These are phyloP conservation scores for Alternaria sp. DNA, from an alignment of 2,329 filamentous ascomycete species.

Conservation along the genomic window DNA sequence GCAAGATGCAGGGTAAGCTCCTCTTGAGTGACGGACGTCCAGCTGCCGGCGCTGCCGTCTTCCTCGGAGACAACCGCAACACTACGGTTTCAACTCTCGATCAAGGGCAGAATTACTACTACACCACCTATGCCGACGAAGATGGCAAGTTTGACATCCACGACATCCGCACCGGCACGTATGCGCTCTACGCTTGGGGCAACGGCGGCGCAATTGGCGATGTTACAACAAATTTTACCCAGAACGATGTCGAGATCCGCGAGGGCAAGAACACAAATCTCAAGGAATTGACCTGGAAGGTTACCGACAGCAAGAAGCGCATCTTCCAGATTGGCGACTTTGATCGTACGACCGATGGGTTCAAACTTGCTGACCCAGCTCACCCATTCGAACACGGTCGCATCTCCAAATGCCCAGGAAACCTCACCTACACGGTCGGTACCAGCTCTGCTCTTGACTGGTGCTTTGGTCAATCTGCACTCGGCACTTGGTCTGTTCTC, in stretches of 20 bases:
- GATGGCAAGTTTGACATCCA: conserved; percentile 56
- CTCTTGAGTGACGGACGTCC: conserved; percentile 59
- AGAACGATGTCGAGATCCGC: conserved; percentile 53
- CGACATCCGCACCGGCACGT: conserved; percentile 56
- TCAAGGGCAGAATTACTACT: conserved; percentile 60
- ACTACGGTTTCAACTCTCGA: conserved; percentile 57
- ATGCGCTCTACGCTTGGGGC: conserved; percentile 61
- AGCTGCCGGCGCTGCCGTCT: conserved; percentile 59
- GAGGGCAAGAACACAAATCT: conserved; percentile 49
- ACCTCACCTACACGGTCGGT: conserved; percentile 57
- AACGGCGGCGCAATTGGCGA: conserved; percentile 56
- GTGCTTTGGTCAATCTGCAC: conserved; percentile 58
- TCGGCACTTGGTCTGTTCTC: conserved; percentile 44
- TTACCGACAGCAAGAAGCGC: conserved; percentile 47
- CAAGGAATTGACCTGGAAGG: conserved; percentile 53
- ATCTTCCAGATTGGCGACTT: conserved; percentile 62
- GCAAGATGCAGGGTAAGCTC: conserved; percentile 56
- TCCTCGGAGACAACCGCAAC: conserved; percentile 59
- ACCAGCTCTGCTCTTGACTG: conserved; percentile 51
- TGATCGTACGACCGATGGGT: conserved; percentile 58
- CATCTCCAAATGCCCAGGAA: conserved; percentile 55
- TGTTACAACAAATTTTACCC: conserved; percentile 56
- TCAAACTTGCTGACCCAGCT: conserved; percentile 53
- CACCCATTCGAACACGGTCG: conserved; percentile 56
- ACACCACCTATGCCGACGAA: conserved; percentile 57